Evolutionary conservation across 148 eudicot genomes (phyloP), one percentile per base, ranked within the genome.

Genomic region (Hydrangea macrophylla): DNA sequence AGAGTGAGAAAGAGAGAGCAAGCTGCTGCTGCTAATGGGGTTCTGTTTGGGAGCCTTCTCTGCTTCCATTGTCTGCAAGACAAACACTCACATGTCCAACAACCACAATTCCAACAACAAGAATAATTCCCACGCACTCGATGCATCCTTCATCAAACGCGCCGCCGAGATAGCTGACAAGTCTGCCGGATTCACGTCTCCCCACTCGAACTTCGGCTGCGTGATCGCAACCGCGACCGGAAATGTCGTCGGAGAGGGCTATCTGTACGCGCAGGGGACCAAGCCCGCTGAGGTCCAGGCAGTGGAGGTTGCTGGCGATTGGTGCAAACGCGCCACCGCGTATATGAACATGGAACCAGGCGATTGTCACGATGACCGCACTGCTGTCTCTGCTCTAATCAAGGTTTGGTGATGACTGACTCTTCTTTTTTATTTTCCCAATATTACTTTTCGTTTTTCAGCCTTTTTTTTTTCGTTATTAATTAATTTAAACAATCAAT

Each of bases 151-250:
- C 75, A 80, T 93, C 28, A 79, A 75, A 67, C 95, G 96, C 55
- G 98, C 98, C 40, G 89, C 84, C 74, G 84, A 78, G 32, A 67
- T 93, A 20, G 92, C 98, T 18, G 98, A 93, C 73, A 88, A 80
- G 62, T 93, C 98, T 8, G 95, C 96, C 18, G 92, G 98, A 1
- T 83, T 76, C 77, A 86, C 96, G 0, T 86, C 96, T 0, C 98
- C 98, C 2, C 96, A 93, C 61, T 96, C 96, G 12, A 93, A 93
- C 72, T 88, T 88, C 73, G 96, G 98, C 35, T 93, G 98, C 80
- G 92, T 93, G 3, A 85, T 93, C 31, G 89, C 84, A 26, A 26
- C 76, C 30, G 24, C 44, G 37, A 37, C 77, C 39, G 86, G 81
- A 0, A 72, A 69, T 23, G 86, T 88, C 7, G 85, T 83, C 37